Percentiles rank a stretch among this genome's conserved stretches.
Evolutionary conservation across 1,284 basidiomycete species (phyloP).

Genomic region (Ceratobasidium papillatum): DNA sequence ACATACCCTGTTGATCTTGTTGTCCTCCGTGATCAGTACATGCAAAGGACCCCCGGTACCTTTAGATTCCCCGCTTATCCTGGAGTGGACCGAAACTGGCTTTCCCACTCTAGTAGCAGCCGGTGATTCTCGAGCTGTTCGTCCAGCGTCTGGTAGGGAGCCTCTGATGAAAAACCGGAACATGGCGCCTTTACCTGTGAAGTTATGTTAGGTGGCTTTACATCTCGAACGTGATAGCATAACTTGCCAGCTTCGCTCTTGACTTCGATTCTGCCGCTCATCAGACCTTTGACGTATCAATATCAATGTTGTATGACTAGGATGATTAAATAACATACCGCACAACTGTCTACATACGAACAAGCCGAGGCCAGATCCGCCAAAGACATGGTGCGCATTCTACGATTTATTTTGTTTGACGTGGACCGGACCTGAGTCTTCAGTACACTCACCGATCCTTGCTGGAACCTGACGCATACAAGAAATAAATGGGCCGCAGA

Average conservation of each 20-base stretch:
- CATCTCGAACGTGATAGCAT: too few relatives aligned
- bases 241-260: conserved; percentile 40
- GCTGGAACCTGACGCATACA: too few relatives aligned
- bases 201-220: neutral
- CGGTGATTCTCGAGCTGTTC: neutral
- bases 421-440: too few relatives aligned
- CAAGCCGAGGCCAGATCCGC: too few relatives aligned
- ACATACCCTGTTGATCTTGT: conserved; percentile 47
- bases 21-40: conserved; percentile 49
- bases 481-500: too few relatives aligned
- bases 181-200: conserved; percentile 47
- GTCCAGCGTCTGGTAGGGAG: neutral
- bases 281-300: conserved; percentile 44
- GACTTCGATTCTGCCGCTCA: conserved; percentile 49
- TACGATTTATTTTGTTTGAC: too few relatives aligned
- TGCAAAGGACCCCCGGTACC: conserved; percentile 15
- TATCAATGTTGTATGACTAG: neutral
- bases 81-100: conserved; percentile 4
- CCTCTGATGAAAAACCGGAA: conserved; percentile 49
- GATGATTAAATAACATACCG: neutral
- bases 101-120: neutral
- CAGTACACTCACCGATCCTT: too few relatives aligned
- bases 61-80: conserved; percentile 27
- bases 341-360: conserved; percentile 49
- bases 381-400: too few relatives aligned